These are phyloP conservation scores for Diaporthe sp. DNA, from an alignment of 2,329 filamentous ascomycete species.

Conservation along the genomic window DNA sequence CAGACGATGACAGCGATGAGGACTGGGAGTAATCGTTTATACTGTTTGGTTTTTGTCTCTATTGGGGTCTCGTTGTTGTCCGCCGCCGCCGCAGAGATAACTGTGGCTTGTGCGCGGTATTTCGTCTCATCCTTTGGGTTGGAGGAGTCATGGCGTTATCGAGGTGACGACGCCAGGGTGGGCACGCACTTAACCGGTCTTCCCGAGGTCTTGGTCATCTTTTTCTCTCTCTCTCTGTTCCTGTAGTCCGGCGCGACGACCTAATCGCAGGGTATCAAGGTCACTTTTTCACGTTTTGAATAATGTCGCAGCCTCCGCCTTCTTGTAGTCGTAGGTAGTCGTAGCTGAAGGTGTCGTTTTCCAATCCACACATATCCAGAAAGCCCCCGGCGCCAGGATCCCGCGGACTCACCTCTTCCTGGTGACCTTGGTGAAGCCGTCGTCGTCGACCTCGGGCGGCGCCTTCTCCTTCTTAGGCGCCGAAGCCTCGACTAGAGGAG, in stretches of 20 bases:
- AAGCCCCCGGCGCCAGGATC: neutral
- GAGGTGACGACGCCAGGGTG: constrained; percentile 22
- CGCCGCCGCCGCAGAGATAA: neutral
- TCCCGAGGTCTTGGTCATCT: constrained; percentile 9
- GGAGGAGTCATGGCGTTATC: constrained; percentile 26
- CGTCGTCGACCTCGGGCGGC: constrained; percentile 81
- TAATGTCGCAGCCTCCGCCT: neutral
- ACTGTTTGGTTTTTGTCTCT: neutral
- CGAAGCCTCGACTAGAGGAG: constrained; percentile 63
- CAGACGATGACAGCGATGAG: constrained; percentile 74
- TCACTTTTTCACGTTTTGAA: constrained; percentile 15
- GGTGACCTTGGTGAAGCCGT: constrained; percentile 83
- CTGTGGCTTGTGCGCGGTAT: neutral
- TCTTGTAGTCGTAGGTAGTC: neutral
- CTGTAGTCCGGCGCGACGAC: constrained; percentile 13
- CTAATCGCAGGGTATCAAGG: constrained; percentile 33
- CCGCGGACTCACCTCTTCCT: constrained; percentile 70
- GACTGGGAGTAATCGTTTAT: constrained; percentile 76
- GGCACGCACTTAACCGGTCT: constrained; percentile 10
- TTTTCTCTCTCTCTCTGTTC: neutral
- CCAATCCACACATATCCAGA: neutral
- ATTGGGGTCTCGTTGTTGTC: neutral
- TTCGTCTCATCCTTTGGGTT: constrained; percentile 6
- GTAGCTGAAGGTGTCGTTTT: neutral
- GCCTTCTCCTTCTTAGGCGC: constrained; percentile 70